Conservation (phyloP, 2,329 filamentous ascomycete genomes). For the Xylariomycetidae sp. region DNA sequence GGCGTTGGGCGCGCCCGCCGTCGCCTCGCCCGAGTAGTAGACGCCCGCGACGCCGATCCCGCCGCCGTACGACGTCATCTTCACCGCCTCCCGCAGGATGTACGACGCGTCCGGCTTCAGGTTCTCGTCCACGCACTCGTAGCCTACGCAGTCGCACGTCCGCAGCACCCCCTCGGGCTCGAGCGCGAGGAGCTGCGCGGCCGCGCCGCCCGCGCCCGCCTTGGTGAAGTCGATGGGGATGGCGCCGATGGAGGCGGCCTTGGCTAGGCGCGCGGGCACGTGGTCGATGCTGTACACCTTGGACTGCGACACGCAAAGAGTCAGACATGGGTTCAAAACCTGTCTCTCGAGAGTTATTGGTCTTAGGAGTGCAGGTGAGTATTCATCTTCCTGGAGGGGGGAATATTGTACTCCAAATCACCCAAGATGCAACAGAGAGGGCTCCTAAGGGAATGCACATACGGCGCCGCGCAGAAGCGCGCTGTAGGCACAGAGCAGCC, state of each 20-base stretch:
- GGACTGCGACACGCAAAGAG: too few relatives aligned
- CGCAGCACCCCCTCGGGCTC: constrained; percentile 30
- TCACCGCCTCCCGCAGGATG: constrained; percentile 8
- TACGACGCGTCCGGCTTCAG: constrained; percentile 3
- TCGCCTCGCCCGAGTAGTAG: constrained; percentile 9
- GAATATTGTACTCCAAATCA: too few relatives aligned
- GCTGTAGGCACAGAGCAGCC: constrained; percentile 33
- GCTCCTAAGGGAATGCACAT: too few relatives aligned
- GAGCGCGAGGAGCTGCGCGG: constrained; percentile 37
- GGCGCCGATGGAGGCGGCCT: constrained; percentile 58
- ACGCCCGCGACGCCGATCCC: constrained; percentile 20
- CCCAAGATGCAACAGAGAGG: too few relatives aligned
- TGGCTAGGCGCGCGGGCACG: constrained; percentile 53
- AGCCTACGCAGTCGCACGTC: constrained; percentile 6
- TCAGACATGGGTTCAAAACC: too few relatives aligned
- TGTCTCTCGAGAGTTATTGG: too few relatives aligned
- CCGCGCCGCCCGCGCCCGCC: constrained; percentile 52
- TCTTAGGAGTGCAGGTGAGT: too few relatives aligned
- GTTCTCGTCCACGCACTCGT: constrained; percentile 5
- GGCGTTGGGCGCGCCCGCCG: constrained; percentile 11
- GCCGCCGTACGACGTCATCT: constrained; percentile 12
- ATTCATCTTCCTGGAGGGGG: too few relatives aligned
- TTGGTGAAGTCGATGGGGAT: constrained; percentile 57
- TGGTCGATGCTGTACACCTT: constrained; percentile 60
- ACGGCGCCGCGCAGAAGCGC: constrained; percentile 54